A percentile compares a stretch with the other conserved stretches of the same genome.
These are phyloP conservation scores for Jamesozyma lodderae DNA, from an alignment of 805 yeast genomes.

Conservation along the genomic window DNA sequence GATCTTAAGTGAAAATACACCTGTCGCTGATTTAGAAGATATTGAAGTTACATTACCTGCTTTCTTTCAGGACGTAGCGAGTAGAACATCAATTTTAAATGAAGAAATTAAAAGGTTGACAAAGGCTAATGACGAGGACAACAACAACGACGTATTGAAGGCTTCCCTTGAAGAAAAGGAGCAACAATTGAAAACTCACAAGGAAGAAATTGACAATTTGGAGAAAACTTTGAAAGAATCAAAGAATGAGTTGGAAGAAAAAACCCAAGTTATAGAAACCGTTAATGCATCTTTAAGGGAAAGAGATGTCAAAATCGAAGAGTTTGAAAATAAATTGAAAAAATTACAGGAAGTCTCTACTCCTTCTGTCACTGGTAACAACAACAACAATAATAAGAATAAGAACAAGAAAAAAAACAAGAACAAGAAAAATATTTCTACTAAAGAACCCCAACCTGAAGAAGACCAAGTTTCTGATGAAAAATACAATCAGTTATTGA, in stretches of 20 bases:
- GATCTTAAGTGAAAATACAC: conserved; percentile 69
- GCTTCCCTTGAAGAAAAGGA: not conserved
- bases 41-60: conserved; percentile 60
- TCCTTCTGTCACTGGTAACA: not conserved
- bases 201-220: not conserved
- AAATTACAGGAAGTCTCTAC: not conserved
- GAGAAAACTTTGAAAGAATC: not conserved
- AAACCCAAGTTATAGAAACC: too few species aligned
- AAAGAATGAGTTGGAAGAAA: not conserved
- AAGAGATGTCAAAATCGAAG: not conserved
- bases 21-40: conserved; percentile 66
- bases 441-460: not conserved
- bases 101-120: conserved; percentile 50
- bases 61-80: conserved; percentile 53
- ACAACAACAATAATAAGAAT: not conserved
- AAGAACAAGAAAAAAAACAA: conserved; percentile 4
- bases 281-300: not conserved
- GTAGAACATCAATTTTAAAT: conserved; percentile 51
- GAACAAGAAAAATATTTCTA: not conserved
- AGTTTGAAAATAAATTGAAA: not conserved
- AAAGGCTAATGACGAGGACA: not conserved
- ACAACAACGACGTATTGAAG: not conserved
- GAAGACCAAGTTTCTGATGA: not conserved
- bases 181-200: not conserved
- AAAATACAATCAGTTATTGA: conserved; percentile 1